Conservation (phyloP, 2,329 filamentous ascomycete species). For the Amphichorda felina region DNA sequence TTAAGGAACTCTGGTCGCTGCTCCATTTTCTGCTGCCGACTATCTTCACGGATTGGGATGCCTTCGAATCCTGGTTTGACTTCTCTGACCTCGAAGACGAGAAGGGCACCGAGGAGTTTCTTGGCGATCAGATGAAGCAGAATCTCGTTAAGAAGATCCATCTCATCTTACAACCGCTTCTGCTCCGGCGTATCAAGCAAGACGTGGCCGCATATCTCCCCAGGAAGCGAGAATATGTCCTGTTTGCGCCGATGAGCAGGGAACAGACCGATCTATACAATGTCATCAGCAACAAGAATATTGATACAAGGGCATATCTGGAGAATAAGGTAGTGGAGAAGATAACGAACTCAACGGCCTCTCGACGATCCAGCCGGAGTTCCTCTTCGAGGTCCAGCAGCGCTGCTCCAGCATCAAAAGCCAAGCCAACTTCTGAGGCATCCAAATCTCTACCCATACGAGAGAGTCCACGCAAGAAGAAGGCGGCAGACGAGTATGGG, state of each 20-base stretch:
- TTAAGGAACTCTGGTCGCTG: constrained; percentile 89
- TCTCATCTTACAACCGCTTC: constrained; percentile 80
- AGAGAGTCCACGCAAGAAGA: constrained; percentile 20
- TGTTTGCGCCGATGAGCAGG: constrained; percentile 84
- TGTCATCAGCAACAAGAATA: constrained; percentile 42
- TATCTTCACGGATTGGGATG: constrained; percentile 86
- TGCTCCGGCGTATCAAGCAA: constrained; percentile 79
- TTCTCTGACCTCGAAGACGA: constrained; percentile 87
- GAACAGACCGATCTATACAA: constrained; percentile 88
- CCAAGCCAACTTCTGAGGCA: constrained; percentile 7
- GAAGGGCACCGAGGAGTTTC: constrained; percentile 62
- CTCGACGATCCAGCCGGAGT: constrained; percentile 20
- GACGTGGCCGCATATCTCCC: constrained; percentile 89
- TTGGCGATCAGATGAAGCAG: constrained; percentile 58
- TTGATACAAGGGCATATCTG: constrained; percentile 61
- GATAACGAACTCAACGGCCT: constrained; percentile 26
- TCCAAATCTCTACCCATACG: constrained; percentile 20
- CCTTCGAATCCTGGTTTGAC: constrained; percentile 94
- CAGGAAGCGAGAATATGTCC: constrained; percentile 90
- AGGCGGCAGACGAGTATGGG: constrained; percentile 3
- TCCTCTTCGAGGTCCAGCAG: constrained; percentile 8
- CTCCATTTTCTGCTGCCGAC: constrained; percentile 87
- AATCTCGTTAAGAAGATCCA: constrained; percentile 63
- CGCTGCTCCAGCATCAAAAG: constrained; percentile 5
- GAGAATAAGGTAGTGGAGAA: constrained; percentile 66